Conservation (phyloP, 106 monocot genomes). For the Platanthera guangdongensis region DNA sequence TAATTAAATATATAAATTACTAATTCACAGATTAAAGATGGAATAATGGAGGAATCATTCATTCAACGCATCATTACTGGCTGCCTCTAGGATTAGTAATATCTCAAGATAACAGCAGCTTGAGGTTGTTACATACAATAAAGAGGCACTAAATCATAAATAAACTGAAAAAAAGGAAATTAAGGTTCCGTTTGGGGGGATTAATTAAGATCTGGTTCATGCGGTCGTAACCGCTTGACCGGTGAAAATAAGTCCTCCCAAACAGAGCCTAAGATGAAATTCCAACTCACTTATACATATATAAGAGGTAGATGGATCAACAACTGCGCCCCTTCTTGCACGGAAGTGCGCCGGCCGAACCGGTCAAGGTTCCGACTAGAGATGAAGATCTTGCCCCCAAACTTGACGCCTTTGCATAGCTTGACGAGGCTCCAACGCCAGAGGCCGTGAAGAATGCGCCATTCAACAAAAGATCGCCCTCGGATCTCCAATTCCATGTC, state of each 20-base stretch:
- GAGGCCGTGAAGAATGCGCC: constrained; percentile 19
- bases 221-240: no score
- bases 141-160: not conserved
- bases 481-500: constrained; percentile 21
- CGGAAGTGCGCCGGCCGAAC: constrained; percentile 8
- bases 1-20: no score
- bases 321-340: constrained; percentile 11
- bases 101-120: constrained; percentile 6
- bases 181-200: no score
- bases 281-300: not conserved
- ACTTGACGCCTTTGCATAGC: constrained; percentile 15
- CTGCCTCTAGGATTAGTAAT: not conserved
- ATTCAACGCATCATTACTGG: constrained; percentile 1
- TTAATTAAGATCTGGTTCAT: no score
- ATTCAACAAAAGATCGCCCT: constrained; percentile 13
- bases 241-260: no score
- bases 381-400: constrained; percentile 11
- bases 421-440: constrained; percentile 12
- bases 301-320: not conserved
- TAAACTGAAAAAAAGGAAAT: not conserved
- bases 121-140: not conserved
- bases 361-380: constrained; percentile 7
- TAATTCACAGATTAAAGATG: no score
- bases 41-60: not conserved
- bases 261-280: no score